phyloP scores from a whole-genome alignment of 2,329 filamentous ascomycete species.

The Coniochaeta sp. region DNA sequence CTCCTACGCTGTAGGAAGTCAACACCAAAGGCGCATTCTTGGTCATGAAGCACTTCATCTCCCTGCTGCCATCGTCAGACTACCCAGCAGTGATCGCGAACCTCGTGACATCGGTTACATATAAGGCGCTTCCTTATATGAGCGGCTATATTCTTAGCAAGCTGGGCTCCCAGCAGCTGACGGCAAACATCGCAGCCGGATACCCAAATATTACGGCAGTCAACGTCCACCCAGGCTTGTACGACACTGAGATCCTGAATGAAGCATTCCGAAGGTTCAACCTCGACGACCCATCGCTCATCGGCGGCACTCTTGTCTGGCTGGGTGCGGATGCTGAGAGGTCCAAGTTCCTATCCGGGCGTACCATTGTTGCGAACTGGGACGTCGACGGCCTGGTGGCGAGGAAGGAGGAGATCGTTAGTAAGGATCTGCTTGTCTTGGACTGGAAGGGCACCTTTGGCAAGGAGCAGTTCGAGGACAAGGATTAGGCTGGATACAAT shows the following conservation, averaged over 20 bases:
- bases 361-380: constrained; percentile 5
- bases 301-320: constrained; percentile 6
- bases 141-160: constrained; percentile 25
- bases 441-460: background rate
- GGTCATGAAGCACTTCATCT: constrained; percentile 3
- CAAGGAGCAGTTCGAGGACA: background rate
- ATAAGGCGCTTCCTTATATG: constrained; percentile 11
- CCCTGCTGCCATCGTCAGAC: constrained; percentile 1
- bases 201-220: constrained; percentile 24
- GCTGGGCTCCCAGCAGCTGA: constrained; percentile 20
- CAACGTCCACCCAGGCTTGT: constrained; percentile 24
- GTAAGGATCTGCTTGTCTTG: background rate
- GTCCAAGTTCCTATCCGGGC: constrained; percentile 3
- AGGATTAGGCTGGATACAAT: background rate
- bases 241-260: constrained; percentile 21
- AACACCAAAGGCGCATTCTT: constrained; percentile 5
- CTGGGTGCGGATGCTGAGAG: constrained; percentile 4
- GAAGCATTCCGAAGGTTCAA: constrained; percentile 1
- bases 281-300: constrained; percentile 4
- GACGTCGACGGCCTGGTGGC: constrained; percentile 5
- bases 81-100: constrained; percentile 18
- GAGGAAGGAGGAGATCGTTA: constrained; percentile 2
- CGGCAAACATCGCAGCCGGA: constrained; percentile 21
- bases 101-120: constrained; percentile 14
- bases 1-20: constrained; percentile 1